These are phyloP conservation scores for Tetrahymena malaccensis DNA, from an alignment of 73 alveolate species.

Conservation along the genomic window DNA sequence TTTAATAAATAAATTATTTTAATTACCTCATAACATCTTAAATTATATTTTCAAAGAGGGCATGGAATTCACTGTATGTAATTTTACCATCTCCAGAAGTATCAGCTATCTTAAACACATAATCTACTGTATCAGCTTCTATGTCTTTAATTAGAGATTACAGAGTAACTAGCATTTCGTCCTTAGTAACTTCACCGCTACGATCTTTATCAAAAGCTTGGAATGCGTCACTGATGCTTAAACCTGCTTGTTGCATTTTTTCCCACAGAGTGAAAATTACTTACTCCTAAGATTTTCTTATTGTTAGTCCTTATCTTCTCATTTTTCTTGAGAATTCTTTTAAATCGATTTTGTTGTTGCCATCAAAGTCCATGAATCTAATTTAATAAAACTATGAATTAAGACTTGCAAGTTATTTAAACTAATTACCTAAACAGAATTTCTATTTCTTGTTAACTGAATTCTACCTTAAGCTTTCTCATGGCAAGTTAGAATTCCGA, in stretches of 20 bases:
- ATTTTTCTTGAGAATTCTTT: conserved; percentile 16
- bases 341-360: conserved; percentile 29
- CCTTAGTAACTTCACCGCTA: conserved; percentile 7
- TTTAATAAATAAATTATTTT: too few relatives aligned
- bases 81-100: conserved; percentile 35
- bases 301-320: conserved; percentile 30
- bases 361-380: conserved; percentile 35
- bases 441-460: conserved; percentile 16
- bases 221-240: conserved; percentile 13
- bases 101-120: conserved; percentile 32
- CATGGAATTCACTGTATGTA: conserved; percentile 22
- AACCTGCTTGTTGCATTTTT: conserved; percentile 14
- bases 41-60: conserved; percentile 23
- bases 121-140: conserved; percentile 21
- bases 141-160: background rate
- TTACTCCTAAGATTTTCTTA: conserved; percentile 34
- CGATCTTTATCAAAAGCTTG: conserved; percentile 36
- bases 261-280: conserved; percentile 9
- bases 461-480: conserved; percentile 11
- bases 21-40: conserved; percentile 10
- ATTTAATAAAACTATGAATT: background rate
- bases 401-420: too few relatives aligned
- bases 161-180: conserved; percentile 17
- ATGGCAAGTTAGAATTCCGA: conserved; percentile 15
- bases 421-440: conserved; percentile 3